Evolutionary conservation across 2,329 filamentous ascomycete species (phyloP).

Genomic region (Dactylonectria macrodidyma): DNA sequence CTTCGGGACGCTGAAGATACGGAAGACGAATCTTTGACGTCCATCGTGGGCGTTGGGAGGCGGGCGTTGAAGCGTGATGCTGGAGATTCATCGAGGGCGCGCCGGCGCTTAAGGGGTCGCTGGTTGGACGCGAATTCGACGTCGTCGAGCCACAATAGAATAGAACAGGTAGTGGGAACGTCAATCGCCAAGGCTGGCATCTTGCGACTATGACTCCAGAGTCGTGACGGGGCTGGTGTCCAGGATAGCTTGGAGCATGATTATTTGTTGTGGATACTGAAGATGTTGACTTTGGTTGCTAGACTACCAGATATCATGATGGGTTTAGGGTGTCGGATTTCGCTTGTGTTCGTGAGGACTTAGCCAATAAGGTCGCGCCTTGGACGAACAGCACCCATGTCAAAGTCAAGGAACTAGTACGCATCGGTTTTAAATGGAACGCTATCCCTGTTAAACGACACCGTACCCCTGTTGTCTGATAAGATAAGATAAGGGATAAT

Average conservation of each 20-base stretch:
- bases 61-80: neutral
- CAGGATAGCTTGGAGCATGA: no score
- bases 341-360: slow-evolving; percentile 3
- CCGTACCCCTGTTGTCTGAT: neutral
- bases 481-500: neutral
- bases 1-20: neutral
- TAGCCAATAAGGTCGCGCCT: slow-evolving; percentile 9
- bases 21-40: no score
- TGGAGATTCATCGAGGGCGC: neutral
- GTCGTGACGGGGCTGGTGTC: no score
- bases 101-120: no score
- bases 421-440: slow-evolving; percentile 2
- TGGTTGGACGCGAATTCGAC: neutral
- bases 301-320: no score
- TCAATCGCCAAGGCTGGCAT: no score
- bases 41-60: no score
- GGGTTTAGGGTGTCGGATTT: neutral
- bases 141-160: neutral
- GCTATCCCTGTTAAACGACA: slow-evolving; percentile 2
- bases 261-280: no score
- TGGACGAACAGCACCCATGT: neutral
- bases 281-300: no score
- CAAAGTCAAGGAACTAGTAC: neutral
- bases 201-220: no score
- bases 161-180: neutral